Conservation (phyloP, 176 grass and related monocot species). For the Ananas comosus region DNA sequence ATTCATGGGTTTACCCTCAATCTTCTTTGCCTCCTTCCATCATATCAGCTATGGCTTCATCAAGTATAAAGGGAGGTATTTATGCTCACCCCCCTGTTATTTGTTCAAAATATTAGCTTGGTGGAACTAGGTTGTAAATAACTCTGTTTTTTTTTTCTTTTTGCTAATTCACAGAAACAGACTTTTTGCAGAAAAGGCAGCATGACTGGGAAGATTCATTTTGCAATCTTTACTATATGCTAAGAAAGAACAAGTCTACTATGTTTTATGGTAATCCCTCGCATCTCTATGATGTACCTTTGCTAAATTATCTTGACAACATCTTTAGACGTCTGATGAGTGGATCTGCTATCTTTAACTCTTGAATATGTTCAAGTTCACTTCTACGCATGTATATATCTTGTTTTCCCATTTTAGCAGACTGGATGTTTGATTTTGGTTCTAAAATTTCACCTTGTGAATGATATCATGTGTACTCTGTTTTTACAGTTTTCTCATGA, state of each 20-base stretch:
- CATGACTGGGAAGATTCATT: conserved; percentile 86
- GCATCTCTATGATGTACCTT: neutral
- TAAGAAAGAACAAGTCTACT: conserved; percentile 65
- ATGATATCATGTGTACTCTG: too few species aligned
- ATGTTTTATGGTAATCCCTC: conserved; percentile 87
- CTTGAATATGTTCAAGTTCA: neutral
- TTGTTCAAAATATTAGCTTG: neutral
- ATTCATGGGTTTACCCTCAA: conserved; percentile 90
- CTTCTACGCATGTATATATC: neutral
- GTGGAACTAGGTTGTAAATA: conserved; percentile 7
- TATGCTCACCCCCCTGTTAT: neutral
- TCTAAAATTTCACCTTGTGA: too few species aligned
- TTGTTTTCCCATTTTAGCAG: neutral
- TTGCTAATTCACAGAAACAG: conserved; percentile 32
- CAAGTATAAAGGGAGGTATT: conserved; percentile 66
- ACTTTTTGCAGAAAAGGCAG: conserved; percentile 63
- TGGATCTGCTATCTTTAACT: neutral
- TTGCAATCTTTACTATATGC: conserved; percentile 74
- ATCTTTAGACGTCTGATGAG: neutral
- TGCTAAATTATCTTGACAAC: conserved; percentile 8
- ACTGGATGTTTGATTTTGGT: too few species aligned
- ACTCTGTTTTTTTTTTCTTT: conserved; percentile 15
- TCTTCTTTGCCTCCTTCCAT: conserved; percentile 48
- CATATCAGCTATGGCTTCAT: conserved; percentile 58
- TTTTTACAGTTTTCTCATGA: too few species aligned